Evolutionary conservation across 202 grass and related monocot species (phyloP).

Genomic region (Panicum hallii): DNA sequence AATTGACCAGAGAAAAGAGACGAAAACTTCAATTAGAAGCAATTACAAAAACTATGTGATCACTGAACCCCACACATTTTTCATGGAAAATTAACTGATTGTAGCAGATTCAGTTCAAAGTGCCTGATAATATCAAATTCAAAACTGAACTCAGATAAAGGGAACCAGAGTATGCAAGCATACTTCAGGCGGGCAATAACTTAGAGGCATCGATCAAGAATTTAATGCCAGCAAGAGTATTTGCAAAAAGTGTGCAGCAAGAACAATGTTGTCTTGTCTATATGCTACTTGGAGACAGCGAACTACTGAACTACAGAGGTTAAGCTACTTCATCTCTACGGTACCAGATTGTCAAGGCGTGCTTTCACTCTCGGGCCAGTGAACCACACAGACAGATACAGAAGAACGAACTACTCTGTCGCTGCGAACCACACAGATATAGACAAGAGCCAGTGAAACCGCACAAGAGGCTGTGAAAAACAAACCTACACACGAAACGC

Average conservation of each 20-base stretch:
- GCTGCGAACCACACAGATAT: background rate
- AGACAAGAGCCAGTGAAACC: background rate
- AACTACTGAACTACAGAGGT: background rate
- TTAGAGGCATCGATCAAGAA: too few relatives aligned
- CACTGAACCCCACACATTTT: background rate
- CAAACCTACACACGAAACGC: background rate
- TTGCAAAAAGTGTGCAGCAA: background rate
- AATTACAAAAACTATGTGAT: background rate
- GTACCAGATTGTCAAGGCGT: background rate
- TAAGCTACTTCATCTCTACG: background rate
- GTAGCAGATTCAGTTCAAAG: background rate
- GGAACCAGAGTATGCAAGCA: background rate
- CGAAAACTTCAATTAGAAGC: background rate
- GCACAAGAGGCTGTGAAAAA: background rate
- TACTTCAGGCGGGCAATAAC: background rate
- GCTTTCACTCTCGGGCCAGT: background rate
- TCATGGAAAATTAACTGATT: background rate
- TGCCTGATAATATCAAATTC: background rate
- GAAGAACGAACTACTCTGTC: too few relatives aligned
- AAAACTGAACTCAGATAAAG: background rate
- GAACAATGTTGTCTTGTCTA: background rate
- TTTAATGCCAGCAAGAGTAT: too few relatives aligned
- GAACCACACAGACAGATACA: too few relatives aligned
- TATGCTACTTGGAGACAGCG: background rate
- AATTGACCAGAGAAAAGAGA: background rate